Evolutionary conservation across 768 basidiomycete species (phyloP), one percentile per base, ranked within the genome.

Genomic region (Termitomyces bulborhizus): DNA sequence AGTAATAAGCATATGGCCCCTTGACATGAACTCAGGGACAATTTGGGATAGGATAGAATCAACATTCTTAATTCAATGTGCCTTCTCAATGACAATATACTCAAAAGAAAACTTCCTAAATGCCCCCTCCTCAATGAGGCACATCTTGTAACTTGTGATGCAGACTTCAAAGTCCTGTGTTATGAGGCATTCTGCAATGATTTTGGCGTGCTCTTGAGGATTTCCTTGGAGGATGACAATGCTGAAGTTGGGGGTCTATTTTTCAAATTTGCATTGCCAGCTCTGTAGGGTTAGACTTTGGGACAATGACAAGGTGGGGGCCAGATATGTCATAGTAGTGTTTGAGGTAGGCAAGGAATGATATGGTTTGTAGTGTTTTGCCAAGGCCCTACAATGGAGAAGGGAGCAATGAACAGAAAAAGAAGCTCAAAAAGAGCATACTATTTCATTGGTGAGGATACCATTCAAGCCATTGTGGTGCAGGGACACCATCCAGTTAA

Each of bases 221-320:
- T 82, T 82, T 1, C 96, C 97, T 5, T 92, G 87, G 12, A 98
- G 74, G 11, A 92, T 71, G 47, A 91, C 80, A 13, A 89, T 80
- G 55, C 83, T 88, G 71, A 96, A 86, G 54, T 93, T 90, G 0
- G 93, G 89, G 0, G 90, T 86, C 97, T 96, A 98, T 59, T 78
- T 80, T 58, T 79, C 82, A 61, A 99, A 93, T 72, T 99, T 97
- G 61, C 97, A 86, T 16, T 80, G 74, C 97, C 97, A 99, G 67
- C 98, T 99, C 68, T 98, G 92, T 24, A 98, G 76, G 0, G 96
- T n/a, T 99, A 1, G 93, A 95, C 71, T 98, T 98, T n/a, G 97
- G 97, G 5, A 98, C 97, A 56, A 98, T 91, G 64, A 99, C 83
- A 24, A 98, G 82, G 69, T 98, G 96, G 3, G 93, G 94, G 2